Evolutionary conservation across 2,329 filamentous ascomycete genomes (phyloP).

Genomic region (Aspergillus hortae): DNA sequence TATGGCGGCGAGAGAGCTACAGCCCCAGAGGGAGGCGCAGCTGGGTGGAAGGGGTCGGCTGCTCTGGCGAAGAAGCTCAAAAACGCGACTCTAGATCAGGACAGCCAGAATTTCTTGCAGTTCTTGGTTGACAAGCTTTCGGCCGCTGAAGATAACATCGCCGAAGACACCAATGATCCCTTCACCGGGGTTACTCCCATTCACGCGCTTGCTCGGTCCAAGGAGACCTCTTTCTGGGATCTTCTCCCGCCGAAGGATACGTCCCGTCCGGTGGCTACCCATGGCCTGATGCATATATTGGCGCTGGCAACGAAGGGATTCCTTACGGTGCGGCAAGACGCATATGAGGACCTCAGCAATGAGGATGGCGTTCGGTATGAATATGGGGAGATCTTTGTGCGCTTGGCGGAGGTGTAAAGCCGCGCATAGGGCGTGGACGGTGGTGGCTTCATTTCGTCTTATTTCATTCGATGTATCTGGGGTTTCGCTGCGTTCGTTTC

Average conservation of each 20-base stretch:
- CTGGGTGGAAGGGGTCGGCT: too few species aligned
- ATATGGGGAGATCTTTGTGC: conserved; percentile 29
- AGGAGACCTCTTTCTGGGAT: conserved; percentile 61
- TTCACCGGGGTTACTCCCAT: background rate
- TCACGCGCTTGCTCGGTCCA: background rate
- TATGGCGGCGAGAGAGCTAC: conserved; percentile 3
- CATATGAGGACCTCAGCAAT: conserved; percentile 34
- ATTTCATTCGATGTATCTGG: background rate
- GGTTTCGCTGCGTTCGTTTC: too few species aligned
- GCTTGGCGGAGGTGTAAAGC: conserved; percentile 13
- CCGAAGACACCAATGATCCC: conserved; percentile 12
- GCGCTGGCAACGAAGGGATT: conserved; percentile 64
- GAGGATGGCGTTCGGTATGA: conserved; percentile 18
- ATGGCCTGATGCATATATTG: conserved; percentile 73
- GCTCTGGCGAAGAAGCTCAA: conserved; percentile 41
- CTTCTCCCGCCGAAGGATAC: conserved; percentile 60
- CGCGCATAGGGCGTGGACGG: background rate
- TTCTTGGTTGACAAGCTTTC: conserved; percentile 52
- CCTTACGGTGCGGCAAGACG: conserved; percentile 60
- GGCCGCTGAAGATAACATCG: conserved; percentile 17
- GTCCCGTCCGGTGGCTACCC: conserved; percentile 61
- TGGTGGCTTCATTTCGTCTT: background rate
- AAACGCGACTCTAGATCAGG: conserved; percentile 52
- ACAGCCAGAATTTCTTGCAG: conserved; percentile 60
- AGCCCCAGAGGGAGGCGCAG: too few species aligned